phyloP scores from a whole-genome alignment of 768 basidiomycete genomes.

The Ramaria sp. region DNA sequence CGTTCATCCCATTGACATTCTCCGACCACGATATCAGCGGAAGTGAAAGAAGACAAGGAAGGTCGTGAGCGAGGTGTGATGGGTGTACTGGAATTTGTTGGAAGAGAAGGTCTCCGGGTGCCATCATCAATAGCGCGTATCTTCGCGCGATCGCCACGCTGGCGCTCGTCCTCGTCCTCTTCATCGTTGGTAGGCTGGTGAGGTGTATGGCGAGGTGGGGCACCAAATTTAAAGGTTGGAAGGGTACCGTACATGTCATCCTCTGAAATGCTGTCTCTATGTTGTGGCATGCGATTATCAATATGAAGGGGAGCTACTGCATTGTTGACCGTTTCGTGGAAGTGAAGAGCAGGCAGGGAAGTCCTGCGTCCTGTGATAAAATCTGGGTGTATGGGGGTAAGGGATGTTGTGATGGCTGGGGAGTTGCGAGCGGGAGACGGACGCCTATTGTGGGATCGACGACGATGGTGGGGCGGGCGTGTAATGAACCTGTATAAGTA shows the following conservation, averaged over 20 bases:
- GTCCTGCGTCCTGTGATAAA: conserved; percentile 1
- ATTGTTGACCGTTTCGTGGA: conserved; percentile 3
- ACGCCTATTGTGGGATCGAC: conserved; percentile 4
- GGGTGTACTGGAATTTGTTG: not conserved
- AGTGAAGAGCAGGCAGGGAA: conserved; percentile 6
- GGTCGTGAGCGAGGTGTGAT: not conserved
- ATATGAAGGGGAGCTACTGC: not conserved
- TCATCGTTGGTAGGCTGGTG: not conserved
- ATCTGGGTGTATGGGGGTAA: not conserved
- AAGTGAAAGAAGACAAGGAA: not conserved
- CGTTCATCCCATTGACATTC: conserved; percentile 5
- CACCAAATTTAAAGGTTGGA: conserved; percentile 1
- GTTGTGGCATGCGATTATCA: not conserved
- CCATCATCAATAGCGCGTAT: conserved; percentile 1
- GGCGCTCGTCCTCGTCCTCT: conserved; percentile 5
- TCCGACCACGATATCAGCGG: not conserved
- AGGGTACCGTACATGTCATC: conserved; percentile 5
- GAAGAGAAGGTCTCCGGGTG: not conserved
- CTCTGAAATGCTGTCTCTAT: not conserved
- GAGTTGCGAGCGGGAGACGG: conserved; percentile 4
- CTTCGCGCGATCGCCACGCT: conserved; percentile 5
- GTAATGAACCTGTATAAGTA: not conserved
- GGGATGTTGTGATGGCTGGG: not conserved
- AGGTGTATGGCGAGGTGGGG: not conserved
- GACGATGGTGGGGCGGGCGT: not conserved